A percentile compares a stretch with the other conserved stretches of the same genome.
phyloP scores from a whole-genome alignment of 441 rosid genomes.

The Populus trichocarpa region DNA sequence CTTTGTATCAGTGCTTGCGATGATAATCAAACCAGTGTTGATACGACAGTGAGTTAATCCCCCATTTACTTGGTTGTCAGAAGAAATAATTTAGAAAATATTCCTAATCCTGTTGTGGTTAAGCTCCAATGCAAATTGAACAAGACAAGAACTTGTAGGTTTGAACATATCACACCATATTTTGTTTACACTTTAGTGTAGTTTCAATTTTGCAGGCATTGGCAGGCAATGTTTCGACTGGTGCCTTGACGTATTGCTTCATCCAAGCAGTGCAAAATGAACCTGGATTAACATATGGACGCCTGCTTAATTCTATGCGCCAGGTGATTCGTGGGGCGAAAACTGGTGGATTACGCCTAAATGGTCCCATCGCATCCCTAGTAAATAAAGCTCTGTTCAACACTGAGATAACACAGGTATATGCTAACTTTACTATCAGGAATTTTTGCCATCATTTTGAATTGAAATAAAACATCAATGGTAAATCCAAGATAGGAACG shows the following conservation, averaged over 20 bases:
- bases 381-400: constrained; percentile 25
- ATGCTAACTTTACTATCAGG: not conserved
- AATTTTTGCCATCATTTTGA: not conserved
- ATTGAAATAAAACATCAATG: not conserved
- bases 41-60: constrained; percentile 43
- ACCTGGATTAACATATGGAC: constrained; percentile 57
- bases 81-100: not conserved
- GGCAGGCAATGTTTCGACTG: constrained; percentile 49
- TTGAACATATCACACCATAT: not conserved
- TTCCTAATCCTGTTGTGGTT: not conserved
- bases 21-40: constrained; percentile 51
- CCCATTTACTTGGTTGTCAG: not conserved
- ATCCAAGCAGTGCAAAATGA: constrained; percentile 64
- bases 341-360: constrained; percentile 32
- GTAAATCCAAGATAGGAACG: not conserved
- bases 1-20: constrained; percentile 68
- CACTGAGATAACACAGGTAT: constrained; percentile 25
- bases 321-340: constrained; percentile 43
- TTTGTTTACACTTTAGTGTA: not conserved
- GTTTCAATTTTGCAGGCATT: constrained; percentile 48
- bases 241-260: constrained; percentile 78
- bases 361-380: constrained; percentile 36
- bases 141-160: not conserved
- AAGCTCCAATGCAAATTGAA: not conserved
- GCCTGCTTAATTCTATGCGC: constrained; percentile 52